Base-by-base conservation (phyloP, 1,139 yeast genomes). In the Lodderomyces margitis region DNA sequence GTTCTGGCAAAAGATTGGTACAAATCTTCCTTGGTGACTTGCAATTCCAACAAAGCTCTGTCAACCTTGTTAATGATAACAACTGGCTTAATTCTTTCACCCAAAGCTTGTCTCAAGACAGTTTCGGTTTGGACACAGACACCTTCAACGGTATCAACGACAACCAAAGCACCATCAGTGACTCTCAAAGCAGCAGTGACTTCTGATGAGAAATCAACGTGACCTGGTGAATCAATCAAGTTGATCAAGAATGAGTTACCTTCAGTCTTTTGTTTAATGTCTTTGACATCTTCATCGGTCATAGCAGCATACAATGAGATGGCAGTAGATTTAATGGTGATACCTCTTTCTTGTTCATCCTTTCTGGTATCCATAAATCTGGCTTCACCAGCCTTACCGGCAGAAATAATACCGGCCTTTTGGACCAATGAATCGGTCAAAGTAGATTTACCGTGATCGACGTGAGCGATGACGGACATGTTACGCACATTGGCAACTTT, bases 401-500 rank as follows among this genome's bases (percentile, higher is more conserved):
- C 97, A 47, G 98, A 92, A 67, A 92, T 92, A 73, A 92, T 92
- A 87, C 98, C 98, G 61, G 98, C 98, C 68, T 84, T 86, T 81
- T 91, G 97, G 64, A 92, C 98, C 71, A 92, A 86, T 57, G 98
- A 91, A 78, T 92, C 98, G 74, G 98, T 89, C 76, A 92, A 84
- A 65, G 98, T 92, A 59, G 98, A 89, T 78, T 92, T 92, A 80
- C 98, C 98, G 83, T 92, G 98, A 83, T 92, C 98, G 86, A 92
- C 98, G 87, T 92, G 98, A 70, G 98, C 98, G 84, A 92, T 92
- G 77, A 92, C 98, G 76, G 98, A 92, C 95, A 92, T 92, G 95
- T 92, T 92, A 83, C 98, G 96, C 70, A 92, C 97, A 72, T 92
- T 91, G 76, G 97, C 85, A 81, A 89, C 96, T 79, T 84, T 87